Evolutionary conservation across 805 yeast genomes (phyloP), one percentile per base, ranked within the genome.

Genomic region (Tetrapisispora phaffii): DNA sequence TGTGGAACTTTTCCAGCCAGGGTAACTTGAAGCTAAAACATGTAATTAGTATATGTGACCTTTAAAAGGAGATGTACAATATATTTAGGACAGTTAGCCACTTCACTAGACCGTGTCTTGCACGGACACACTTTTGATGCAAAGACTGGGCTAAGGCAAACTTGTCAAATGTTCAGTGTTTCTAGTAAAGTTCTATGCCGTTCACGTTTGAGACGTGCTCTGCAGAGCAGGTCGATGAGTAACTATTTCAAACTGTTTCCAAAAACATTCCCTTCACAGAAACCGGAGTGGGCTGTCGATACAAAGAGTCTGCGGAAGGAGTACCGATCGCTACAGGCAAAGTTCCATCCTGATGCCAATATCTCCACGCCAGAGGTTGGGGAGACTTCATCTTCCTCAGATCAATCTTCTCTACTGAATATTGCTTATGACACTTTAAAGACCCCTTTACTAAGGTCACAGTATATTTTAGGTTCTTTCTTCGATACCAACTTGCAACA

Each of bases 341-440:
- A 73, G 47, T 72, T 75, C 41, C 98, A 90, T 59, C 98, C 98
- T 0, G 98, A 90, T 66, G 69, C 71, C 48, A 46, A 40, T 3
- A 44, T 44, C n/a, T 47, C 37, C 10, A 44, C 40, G 5, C n/a
- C n/a, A n/a, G 35, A 44, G 1, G 44, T 34, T n/a, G 45, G 36
- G 17, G 37, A 51, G n/a, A n/a, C n/a, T 50, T 50, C 47, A 29
- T 32, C 20, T 6, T 17, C 8, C 15, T 46, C 56, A 31, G 21
- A 24, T 12, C 59, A 58, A 34, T 56, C 83, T 5, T 73, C 88
- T 1, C 56, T 74, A 19, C 66, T 93, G 29, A 88, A 90, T 57
- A 75, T 73, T 40, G 97, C 96, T 0, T 90, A 86, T 62, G 68
- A 80, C 20, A 78, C 84, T 1, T 62, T 90, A 45, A 70, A 71